phyloP scores from a whole-genome alignment of 192 early-diverging fungal species.

The Backusella mclennaniae region DNA sequence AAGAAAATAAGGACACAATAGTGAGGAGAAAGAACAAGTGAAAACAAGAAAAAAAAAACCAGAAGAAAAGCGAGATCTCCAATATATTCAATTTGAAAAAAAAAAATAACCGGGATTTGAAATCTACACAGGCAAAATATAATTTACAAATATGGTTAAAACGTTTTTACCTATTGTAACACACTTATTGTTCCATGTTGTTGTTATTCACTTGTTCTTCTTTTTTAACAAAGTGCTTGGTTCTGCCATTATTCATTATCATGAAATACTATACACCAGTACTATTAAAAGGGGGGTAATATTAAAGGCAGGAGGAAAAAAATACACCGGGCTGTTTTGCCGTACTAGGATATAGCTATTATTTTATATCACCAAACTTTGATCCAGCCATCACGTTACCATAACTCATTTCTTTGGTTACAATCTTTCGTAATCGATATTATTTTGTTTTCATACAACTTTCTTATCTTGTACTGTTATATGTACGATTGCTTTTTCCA shows the following conservation, averaged over 20 bases:
- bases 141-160: not conserved
- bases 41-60: not conserved
- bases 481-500: not conserved
- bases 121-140: not conserved
- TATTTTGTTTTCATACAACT: not conserved
- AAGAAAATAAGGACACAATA: not conserved
- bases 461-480: not conserved
- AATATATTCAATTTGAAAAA: not conserved
- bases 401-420: not conserved
- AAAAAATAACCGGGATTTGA: not conserved
- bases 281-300: no score
- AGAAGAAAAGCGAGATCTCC: not conserved
- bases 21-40: no score
- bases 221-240: no score
- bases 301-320: no score
- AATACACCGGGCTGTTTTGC: no score
- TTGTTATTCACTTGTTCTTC: no score
- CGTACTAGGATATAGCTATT: no score
- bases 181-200: not conserved
- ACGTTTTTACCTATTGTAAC: not conserved
- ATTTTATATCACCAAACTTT: no score
- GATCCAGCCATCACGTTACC: not conserved
- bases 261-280: no score
- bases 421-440: not conserved
- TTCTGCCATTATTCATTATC: no score